A percentile compares a stretch with the other conserved stretches of the same genome.
phyloP scores from a whole-genome alignment of 441 rosid genomes.

The Jatropha podagrica region DNA sequence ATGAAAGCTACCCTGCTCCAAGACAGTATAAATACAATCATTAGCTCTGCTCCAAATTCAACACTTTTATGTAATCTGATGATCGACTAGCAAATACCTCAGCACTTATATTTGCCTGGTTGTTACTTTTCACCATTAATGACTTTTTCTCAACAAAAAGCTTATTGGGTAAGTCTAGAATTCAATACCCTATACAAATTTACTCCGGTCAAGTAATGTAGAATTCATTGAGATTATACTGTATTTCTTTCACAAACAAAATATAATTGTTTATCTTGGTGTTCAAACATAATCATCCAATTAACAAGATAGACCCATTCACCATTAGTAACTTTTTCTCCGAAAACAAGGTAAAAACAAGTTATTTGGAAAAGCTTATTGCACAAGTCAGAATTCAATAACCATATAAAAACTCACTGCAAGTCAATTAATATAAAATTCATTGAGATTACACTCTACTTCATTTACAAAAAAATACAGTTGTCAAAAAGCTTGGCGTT shows the following conservation, averaged over 20 bases:
- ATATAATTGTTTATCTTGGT: background rate
- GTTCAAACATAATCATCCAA: background rate
- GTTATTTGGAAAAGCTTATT: too few species aligned
- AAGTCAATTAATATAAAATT: too few species aligned
- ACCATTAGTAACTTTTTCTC: too few species aligned
- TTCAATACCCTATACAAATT: background rate
- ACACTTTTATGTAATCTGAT: background rate
- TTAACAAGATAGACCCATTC: too few species aligned
- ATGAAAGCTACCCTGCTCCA: background rate
- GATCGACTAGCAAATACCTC: background rate
- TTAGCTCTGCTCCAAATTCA: background rate
- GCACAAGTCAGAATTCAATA: too few species aligned
- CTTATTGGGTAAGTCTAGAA: background rate
- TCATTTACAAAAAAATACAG: too few species aligned
- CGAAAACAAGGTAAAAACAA: too few species aligned
- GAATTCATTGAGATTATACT: background rate
- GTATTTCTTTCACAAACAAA: background rate
- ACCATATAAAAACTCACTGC: too few species aligned
- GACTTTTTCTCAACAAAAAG: background rate
- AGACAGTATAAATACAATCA: background rate
- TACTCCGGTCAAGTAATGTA: background rate
- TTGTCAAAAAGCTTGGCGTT: too few species aligned
- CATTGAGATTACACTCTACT: too few species aligned
- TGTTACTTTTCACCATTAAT: constrained; percentile 1
- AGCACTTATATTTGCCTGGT: constrained; percentile 7